Conservation (phyloP, 768 basidiomycete species). For the Pulveroboletus sp. region DNA sequence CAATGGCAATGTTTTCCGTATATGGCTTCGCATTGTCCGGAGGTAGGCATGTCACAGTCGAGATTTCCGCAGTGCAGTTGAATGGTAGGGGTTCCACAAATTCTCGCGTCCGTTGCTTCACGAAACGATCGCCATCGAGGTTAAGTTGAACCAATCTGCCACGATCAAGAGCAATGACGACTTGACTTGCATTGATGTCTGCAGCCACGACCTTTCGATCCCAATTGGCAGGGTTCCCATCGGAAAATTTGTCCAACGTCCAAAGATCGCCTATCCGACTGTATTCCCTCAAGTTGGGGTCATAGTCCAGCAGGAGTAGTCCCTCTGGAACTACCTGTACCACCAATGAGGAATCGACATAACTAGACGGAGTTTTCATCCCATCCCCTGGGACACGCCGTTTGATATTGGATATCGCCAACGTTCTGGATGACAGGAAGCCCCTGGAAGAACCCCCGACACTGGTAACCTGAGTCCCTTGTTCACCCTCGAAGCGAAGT, state of each 20-base stretch:
- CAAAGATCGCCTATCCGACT: slow-evolving; percentile 39
- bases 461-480: slow-evolving; percentile 14
- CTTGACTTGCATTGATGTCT: slow-evolving; percentile 63
- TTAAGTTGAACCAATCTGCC: slow-evolving; percentile 51
- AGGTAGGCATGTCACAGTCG: slow-evolving; percentile 64
- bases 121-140: slow-evolving; percentile 38
- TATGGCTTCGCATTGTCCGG: slow-evolving; percentile 45
- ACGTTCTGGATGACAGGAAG: slow-evolving; percentile 52
- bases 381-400: slow-evolving; percentile 19
- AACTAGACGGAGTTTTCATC: slow-evolving; percentile 23
- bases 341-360: slow-evolving; percentile 49
- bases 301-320: slow-evolving; percentile 54
- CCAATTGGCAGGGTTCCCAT: slow-evolving; percentile 20
- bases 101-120: slow-evolving; percentile 25
- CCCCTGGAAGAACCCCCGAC: slow-evolving; percentile 42
- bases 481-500: slow-evolving; percentile 43
- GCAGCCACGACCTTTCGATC: slow-evolving; percentile 60
- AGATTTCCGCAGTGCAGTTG: slow-evolving; percentile 48
- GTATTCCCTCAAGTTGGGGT: slow-evolving; percentile 42
- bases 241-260: slow-evolving; percentile 31
- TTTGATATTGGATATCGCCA: slow-evolving; percentile 59
- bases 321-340: slow-evolving; percentile 69
- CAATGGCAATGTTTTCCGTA: slow-evolving; percentile 52
- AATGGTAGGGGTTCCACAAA: slow-evolving; percentile 21
- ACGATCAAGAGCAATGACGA: slow-evolving; percentile 55